These are phyloP conservation scores for Microsporum canis DNA, from an alignment of 2,329 filamentous ascomycete genomes.

Conservation along the genomic window DNA sequence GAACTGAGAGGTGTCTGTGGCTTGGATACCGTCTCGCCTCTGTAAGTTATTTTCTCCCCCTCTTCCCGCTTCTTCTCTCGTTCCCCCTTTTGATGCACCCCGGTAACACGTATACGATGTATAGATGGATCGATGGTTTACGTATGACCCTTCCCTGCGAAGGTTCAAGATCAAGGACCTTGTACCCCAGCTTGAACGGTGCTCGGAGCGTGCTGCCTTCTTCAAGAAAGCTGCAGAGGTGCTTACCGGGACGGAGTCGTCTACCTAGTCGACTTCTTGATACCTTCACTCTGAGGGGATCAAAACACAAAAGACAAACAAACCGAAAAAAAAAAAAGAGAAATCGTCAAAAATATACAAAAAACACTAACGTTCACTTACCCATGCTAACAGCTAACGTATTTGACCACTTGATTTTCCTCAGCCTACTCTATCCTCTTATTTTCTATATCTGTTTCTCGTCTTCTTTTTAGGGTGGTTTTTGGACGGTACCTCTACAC, in stretches of 20 bases:
- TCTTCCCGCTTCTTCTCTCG: neutral
- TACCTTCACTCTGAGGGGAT: neutral
- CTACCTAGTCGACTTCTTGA: neutral
- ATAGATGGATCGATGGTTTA: slow-evolving; percentile 33
- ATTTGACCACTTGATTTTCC: too few species aligned
- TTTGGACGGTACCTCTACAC: too few species aligned
- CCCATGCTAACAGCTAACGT: too few species aligned
- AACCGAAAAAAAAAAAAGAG: neutral
- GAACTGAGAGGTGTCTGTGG: slow-evolving; percentile 43
- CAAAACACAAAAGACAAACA: neutral
- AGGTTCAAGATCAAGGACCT: slow-evolving; percentile 26
- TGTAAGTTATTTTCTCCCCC: slow-evolving; percentile 24
- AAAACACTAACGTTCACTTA: too few species aligned
- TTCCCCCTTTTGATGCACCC: neutral
- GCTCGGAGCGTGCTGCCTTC: neutral
- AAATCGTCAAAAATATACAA: too few species aligned
- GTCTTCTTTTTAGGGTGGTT: too few species aligned
- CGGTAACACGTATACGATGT: neutral
- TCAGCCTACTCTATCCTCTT: too few species aligned
- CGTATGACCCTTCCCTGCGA: slow-evolving; percentile 22
- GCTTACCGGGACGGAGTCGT: neutral
- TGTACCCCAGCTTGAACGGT: slow-evolving; percentile 14
- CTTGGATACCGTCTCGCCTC: slow-evolving; percentile 35
- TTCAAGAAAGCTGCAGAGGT: slow-evolving; percentile 3
- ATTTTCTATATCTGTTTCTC: too few species aligned